A percentile compares a stretch with the other conserved stretches of the same genome.
phyloP scores from a whole-genome alignment of 1,284 basidiomycete species.

The Leccinum holopus region DNA sequence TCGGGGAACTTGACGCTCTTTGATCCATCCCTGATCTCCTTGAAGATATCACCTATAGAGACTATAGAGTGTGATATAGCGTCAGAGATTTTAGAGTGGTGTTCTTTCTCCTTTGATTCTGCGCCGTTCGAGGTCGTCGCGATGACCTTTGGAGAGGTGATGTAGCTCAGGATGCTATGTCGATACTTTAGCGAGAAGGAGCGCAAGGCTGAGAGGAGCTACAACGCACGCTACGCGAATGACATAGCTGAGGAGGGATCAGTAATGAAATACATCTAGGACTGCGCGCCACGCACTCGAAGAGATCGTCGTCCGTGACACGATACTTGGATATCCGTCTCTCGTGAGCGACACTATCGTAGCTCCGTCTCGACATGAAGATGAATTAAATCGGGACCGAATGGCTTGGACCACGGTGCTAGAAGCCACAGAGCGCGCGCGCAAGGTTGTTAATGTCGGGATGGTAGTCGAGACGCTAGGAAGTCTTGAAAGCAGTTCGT shows the following conservation, averaged over 20 bases:
- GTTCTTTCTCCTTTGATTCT: constrained; percentile 55
- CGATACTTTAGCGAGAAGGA: constrained; percentile 15
- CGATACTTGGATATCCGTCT: constrained; percentile 70
- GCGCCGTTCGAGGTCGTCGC: constrained; percentile 40
- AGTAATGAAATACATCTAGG: constrained; percentile 11
- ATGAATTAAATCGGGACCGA: constrained; percentile 15
- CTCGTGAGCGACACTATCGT: constrained; percentile 64
- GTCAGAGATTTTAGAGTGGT: constrained; percentile 58
- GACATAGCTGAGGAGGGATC: constrained; percentile 55
- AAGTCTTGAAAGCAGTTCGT: not conserved
- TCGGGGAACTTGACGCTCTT: constrained; percentile 92
- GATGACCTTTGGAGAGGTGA: constrained; percentile 59
- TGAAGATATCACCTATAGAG: constrained; percentile 81
- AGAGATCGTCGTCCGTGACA: constrained; percentile 78
- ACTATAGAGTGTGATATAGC: constrained; percentile 72
- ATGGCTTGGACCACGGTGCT: constrained; percentile 3
- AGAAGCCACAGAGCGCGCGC: not conserved
- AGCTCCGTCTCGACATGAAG: constrained; percentile 64
- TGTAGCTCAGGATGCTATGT: constrained; percentile 62
- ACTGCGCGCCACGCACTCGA: constrained; percentile 53
- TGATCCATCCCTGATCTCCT: constrained; percentile 69
- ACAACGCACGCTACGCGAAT: constrained; percentile 72
- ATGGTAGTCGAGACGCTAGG: not conserved
- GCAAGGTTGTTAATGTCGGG: not conserved
- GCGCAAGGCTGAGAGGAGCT: constrained; percentile 8